A percentile compares a stretch with the other conserved stretches of the same genome.
Evolutionary conservation across 345 rosid genomes (phyloP).

Genomic region (Eutrema japonicum): DNA sequence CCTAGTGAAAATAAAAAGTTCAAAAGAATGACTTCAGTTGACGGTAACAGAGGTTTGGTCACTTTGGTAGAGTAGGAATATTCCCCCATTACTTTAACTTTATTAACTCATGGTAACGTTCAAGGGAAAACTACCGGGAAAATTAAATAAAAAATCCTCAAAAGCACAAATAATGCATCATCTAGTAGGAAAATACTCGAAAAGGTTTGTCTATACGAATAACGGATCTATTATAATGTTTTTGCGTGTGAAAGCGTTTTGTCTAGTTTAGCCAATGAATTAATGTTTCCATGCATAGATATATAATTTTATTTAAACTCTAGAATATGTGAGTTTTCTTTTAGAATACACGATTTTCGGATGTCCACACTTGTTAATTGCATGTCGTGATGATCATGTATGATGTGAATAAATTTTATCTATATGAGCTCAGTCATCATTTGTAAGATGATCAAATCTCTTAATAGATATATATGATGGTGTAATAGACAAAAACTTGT

Average conservation of each 20-base stretch:
- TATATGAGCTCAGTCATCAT: background rate
- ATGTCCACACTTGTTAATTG: background rate
- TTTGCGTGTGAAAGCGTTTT: background rate
- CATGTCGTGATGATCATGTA: background rate
- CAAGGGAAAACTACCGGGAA: background rate
- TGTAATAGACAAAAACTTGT: background rate
- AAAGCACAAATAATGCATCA: constrained; percentile 21
- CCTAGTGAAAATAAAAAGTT: background rate
- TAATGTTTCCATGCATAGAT: background rate
- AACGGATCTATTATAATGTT: constrained; percentile 12
- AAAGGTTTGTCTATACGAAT: background rate
- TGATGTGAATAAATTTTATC: background rate
- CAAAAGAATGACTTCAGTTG: constrained; percentile 25
- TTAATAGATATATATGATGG: background rate
- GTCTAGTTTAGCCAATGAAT: background rate
- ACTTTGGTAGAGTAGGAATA: constrained; percentile 29
- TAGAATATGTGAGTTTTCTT: background rate
- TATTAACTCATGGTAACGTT: constrained; percentile 25
- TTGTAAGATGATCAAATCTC: background rate
- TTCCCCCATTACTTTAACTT: constrained; percentile 17
- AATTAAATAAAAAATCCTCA: background rate
- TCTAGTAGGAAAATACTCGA: constrained; percentile 5
- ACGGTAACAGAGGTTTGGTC: constrained; percentile 20
- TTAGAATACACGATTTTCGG: background rate
- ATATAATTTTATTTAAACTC: background rate